Evolutionary conservation across 164 flowering plant genomes (phyloP).

Genomic region (Dillenia suffruticosa): DNA sequence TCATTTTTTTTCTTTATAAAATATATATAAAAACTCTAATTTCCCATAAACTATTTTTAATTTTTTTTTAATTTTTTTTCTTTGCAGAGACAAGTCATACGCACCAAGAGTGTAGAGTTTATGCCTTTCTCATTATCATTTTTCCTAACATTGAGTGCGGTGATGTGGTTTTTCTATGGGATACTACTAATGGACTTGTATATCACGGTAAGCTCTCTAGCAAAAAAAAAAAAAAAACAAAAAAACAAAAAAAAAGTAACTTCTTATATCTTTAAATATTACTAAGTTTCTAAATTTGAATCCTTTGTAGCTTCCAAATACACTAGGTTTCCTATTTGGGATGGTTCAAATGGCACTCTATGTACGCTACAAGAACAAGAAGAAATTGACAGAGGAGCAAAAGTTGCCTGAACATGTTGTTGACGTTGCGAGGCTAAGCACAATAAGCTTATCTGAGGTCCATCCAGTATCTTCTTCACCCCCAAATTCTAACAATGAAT

Average conservation of each 20-base stretch:
- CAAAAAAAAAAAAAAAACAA: too few relatives aligned
- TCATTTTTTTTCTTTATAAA: not conserved
- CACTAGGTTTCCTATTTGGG: constrained; percentile 28
- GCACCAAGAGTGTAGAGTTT: constrained; percentile 70
- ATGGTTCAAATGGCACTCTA: constrained; percentile 24
- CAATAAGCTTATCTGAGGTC: not conserved
- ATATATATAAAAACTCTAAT: not conserved
- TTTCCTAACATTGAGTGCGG: constrained; percentile 61
- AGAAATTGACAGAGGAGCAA: not conserved
- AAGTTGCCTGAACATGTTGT: constrained; percentile 10
- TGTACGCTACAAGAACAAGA: constrained; percentile 13
- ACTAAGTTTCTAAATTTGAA: too few relatives aligned
- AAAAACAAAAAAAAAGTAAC: too few relatives aligned
- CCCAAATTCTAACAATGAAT: too few relatives aligned
- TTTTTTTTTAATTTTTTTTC: not conserved
- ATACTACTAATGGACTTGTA: constrained; percentile 44
- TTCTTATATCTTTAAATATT: too few relatives aligned
- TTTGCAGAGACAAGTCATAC: constrained; percentile 54
- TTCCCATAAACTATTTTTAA: not conserved
- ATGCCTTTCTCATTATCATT: constrained; percentile 67
- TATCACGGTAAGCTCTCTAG: constrained; percentile 42
- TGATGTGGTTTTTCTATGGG: constrained; percentile 76
- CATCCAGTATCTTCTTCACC: too few relatives aligned
- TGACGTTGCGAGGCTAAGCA: constrained; percentile 12
- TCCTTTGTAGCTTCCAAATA: constrained; percentile 22